phyloP scores from a whole-genome alignment of 352 stramenopile genomes.

The Globisporangium uncinulatum region DNA sequence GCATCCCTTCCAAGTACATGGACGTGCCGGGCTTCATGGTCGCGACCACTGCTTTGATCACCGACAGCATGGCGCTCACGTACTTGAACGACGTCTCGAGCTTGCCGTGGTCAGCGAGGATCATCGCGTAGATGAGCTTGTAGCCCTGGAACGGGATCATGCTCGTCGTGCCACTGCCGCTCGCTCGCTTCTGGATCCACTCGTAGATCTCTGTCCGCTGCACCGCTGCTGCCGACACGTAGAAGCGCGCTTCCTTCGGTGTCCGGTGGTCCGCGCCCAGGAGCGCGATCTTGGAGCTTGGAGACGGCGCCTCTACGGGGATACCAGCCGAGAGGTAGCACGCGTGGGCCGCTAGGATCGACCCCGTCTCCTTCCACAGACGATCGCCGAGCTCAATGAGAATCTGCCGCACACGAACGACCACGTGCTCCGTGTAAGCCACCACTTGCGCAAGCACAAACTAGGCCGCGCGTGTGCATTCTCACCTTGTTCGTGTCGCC shows the following conservation, averaged over 20 bases:
- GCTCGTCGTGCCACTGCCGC: constrained; percentile 30
- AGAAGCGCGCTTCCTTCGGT: constrained; percentile 70
- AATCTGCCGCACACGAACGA: constrained; percentile 24
- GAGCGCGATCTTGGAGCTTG: constrained; percentile 72
- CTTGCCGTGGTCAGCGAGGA: constrained; percentile 79
- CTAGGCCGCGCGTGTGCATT: no score
- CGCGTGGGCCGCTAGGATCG: constrained; percentile 65
- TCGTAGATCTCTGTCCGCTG: constrained; percentile 86
- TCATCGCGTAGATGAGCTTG: constrained; percentile 87
- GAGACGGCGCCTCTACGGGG: constrained; percentile 69
- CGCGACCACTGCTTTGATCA: constrained; percentile 62
- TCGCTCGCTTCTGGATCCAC: constrained; percentile 66
- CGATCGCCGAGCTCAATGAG: constrained; percentile 78
- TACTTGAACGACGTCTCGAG: constrained; percentile 84
- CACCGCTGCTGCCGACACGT: constrained; percentile 68
- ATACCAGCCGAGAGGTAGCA: constrained; percentile 78
- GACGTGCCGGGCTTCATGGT: constrained; percentile 81
- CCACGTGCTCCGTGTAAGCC: no score
- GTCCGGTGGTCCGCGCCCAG: constrained; percentile 71
- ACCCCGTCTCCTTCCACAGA: constrained; percentile 61
- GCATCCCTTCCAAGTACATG: constrained; percentile 85
- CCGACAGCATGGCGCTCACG: constrained; percentile 78
- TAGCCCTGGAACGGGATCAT: constrained; percentile 88
- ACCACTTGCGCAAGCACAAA: no score
- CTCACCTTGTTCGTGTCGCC: constrained; percentile 67